A percentile compares a stretch with the other conserved stretches of the same genome.
phyloP scores from a whole-genome alignment of 2,329 filamentous ascomycete species.

The Neonectria neomacrospora region DNA sequence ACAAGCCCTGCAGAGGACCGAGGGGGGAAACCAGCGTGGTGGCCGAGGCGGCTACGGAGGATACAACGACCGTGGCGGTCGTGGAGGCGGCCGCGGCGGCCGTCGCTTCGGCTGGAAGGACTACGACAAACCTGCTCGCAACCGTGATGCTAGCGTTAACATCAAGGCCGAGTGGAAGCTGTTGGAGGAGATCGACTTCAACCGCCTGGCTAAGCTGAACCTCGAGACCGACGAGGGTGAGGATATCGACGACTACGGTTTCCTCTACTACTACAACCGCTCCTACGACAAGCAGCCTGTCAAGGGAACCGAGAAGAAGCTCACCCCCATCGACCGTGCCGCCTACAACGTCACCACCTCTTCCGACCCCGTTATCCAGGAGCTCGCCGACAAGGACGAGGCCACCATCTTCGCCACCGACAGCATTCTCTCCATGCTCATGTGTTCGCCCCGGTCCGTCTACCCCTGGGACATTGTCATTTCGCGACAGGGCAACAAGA shows the following conservation, averaged over 20 bases:
- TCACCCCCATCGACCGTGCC: constrained; percentile 89
- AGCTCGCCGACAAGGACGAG: constrained; percentile 94
- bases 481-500: constrained; percentile 90
- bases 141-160: constrained; percentile 94
- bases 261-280: constrained; percentile 98
- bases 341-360: constrained; percentile 99
- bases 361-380: constrained; percentile 95
- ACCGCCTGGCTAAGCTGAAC: constrained; percentile 93
- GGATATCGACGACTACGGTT: constrained; percentile 94
- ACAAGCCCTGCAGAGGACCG: constrained; percentile 75
- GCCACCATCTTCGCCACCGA: constrained; percentile 97
- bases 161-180: constrained; percentile 96
- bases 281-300: constrained; percentile 93
- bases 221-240: constrained; percentile 94
- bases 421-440: constrained; percentile 97
- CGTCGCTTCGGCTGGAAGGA: constrained; percentile 98
- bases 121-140: constrained; percentile 96
- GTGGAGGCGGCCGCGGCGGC: constrained; percentile 72
- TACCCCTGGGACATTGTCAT: constrained; percentile 99
- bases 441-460: constrained; percentile 96
- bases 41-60: constrained; percentile 69
- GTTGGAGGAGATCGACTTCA: constrained; percentile 98
- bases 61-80: constrained; percentile 76
- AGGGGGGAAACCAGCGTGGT: constrained; percentile 60
- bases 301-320: constrained; percentile 87